A percentile compares a stretch with the other conserved stretches of the same genome.
Evolutionary conservation across 2,329 filamentous ascomycete species (phyloP).

Genomic region (Plenodomus lindquistii): DNA sequence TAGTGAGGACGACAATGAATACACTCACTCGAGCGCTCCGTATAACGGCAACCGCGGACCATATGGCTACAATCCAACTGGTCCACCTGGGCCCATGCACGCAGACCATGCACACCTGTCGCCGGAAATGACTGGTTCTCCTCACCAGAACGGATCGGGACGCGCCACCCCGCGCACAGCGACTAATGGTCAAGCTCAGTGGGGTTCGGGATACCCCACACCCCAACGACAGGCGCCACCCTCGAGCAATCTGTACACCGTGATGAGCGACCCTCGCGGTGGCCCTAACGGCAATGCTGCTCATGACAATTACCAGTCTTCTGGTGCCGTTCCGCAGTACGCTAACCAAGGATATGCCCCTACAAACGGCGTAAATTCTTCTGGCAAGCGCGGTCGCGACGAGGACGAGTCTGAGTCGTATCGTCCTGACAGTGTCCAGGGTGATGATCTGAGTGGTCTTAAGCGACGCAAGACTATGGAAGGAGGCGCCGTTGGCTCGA

Average conservation of each 20-base stretch:
- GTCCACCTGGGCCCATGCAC: conserved; percentile 67
- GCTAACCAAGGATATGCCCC: conserved; percentile 60
- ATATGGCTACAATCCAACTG: conserved; percentile 75
- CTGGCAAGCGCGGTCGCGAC: conserved; percentile 65
- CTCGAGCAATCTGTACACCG: conserved; percentile 83
- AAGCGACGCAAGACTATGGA: conserved; percentile 80
- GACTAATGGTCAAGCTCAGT: conserved; percentile 72
- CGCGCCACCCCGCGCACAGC: conserved; percentile 84
- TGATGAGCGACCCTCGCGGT: conserved; percentile 79
- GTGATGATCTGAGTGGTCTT: conserved; percentile 64
- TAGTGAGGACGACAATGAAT: conserved; percentile 78
- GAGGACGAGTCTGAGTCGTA: conserved; percentile 69
- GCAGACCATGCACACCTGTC: conserved; percentile 77
- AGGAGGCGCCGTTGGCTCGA: conserved; percentile 44
- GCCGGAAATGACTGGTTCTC: conserved; percentile 81
- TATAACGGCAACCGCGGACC: conserved; percentile 74
- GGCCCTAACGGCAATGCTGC: conserved; percentile 66
- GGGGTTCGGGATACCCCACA: conserved; percentile 73
- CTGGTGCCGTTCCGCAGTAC: conserved; percentile 63
- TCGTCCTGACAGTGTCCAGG: conserved; percentile 60
- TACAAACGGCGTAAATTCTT: conserved; percentile 64
- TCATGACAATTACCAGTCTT: conserved; percentile 71
- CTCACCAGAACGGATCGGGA: conserved; percentile 79
- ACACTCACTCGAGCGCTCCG: conserved; percentile 75
- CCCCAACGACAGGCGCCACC: conserved; percentile 71